phyloP scores from a whole-genome alignment of 2,329 filamentous ascomycete genomes.

The Colletotrichum melonis region DNA sequence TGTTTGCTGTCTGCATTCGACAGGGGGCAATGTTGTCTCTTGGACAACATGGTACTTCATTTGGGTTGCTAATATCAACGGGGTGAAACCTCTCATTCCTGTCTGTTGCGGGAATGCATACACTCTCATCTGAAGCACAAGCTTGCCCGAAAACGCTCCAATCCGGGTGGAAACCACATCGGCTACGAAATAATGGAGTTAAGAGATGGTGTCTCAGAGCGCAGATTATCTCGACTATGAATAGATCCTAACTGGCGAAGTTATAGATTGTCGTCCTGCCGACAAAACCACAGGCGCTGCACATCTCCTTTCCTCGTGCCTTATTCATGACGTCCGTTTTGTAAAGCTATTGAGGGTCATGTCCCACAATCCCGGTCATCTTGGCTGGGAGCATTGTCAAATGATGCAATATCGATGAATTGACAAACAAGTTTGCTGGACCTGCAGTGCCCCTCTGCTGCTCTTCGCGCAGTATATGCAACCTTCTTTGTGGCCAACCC shows the following conservation, averaged over 20 bases:
- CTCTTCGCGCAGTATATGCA: too few species aligned
- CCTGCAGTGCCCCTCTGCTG: too few species aligned
- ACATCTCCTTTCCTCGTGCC: background rate
- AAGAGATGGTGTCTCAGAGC: background rate
- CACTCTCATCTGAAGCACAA: background rate
- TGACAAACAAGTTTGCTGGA: too few species aligned
- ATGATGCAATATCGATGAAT: too few species aligned
- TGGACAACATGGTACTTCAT: background rate
- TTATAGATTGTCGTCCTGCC: too few species aligned
- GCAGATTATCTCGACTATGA: background rate
- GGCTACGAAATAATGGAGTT: background rate
- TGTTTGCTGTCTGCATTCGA: background rate
- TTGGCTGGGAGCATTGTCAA: too few species aligned
- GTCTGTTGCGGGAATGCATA: background rate
- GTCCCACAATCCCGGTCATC: background rate
- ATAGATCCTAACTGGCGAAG: background rate
- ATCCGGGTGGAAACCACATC: background rate
- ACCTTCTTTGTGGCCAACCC: too few species aligned
- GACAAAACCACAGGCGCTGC: background rate
- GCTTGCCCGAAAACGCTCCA: background rate
- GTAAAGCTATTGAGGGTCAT: background rate
- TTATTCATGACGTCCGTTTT: background rate
- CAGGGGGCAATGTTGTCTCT: background rate
- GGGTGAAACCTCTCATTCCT: background rate
- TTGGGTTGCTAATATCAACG: background rate